Base-by-base conservation (phyloP, 306 rosid genomes). In the Cucumis hystrix region DNA sequence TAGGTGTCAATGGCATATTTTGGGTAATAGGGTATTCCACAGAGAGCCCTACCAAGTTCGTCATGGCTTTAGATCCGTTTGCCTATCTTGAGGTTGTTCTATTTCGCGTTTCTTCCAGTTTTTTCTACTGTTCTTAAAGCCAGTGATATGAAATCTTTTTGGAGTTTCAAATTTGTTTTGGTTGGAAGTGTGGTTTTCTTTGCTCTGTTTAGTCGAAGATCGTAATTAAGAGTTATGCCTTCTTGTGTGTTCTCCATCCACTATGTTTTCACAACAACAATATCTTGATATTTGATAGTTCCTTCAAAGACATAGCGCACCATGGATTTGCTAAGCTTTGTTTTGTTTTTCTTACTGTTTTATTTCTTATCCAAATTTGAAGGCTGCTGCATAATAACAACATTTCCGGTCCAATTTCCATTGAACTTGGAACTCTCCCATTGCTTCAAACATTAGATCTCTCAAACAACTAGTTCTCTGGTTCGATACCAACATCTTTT, bases 11-110 rank as follows among this genome's bases (percentile, higher is more conserved):
- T 18, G 84, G 85, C 80, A 92, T 91, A 86, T 95, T 95, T 78
- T 95, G 98, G 98, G 90, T 95, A 74, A 85, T 95, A 83, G 98
- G 98, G 55, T 95, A 92, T 86, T 95, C 98, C 1, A 89, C 88
- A 21, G 98, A 97, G 74, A 88, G 98, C 83, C n/a, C n/a, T n/a
- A n/a, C n/a, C n/a, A n/a, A n/a, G n/a, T n/a, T n/a, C n/a, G n/a
- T n/a, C n/a, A n/a, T n/a, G n/a, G n/a, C n/a, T n/a, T n/a, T n/a
- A n/a, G n/a, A n/a, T n/a, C n/a, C n/a, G n/a, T n/a, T n/a, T n/a
- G n/a, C n/a, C n/a, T n/a, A n/a, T n/a, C n/a, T n/a, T n/a, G n/a
- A n/a, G n/a, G n/a, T n/a, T n/a, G n/a, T n/a, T n/a, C n/a, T n/a
- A n/a, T n/a, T n/a, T n/a, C n/a, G n/a, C n/a, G n/a, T n/a, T n/a